phyloP scores from a whole-genome alignment of 371 early-diverging fungal genomes.

The Blakeslea trispora region DNA sequence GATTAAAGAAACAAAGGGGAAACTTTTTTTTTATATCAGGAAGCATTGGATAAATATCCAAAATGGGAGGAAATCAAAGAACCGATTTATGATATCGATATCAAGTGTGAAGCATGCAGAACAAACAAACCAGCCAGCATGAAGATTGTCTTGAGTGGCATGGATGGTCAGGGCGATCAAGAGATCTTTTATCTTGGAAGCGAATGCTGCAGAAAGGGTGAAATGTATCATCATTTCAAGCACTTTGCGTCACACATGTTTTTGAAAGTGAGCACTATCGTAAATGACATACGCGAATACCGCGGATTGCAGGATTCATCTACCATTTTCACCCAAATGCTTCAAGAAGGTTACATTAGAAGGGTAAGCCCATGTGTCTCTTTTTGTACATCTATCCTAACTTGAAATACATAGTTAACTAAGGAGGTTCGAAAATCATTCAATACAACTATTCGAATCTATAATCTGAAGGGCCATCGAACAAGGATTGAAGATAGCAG shows the following conservation, averaged over 20 bases:
- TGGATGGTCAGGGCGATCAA: background rate
- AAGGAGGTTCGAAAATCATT: background rate
- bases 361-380: constrained; percentile 3
- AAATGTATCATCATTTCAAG: constrained; percentile 21
- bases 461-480: constrained; percentile 16
- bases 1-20: background rate
- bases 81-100: background rate
- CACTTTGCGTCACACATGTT: constrained; percentile 27
- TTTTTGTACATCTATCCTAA: background rate
- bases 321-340: background rate
- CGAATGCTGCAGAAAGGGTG: constrained; percentile 25
- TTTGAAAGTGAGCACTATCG: constrained; percentile 12
- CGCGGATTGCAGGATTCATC: constrained; percentile 6
- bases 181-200: constrained; percentile 21
- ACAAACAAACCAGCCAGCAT: constrained; percentile 20
- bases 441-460: background rate
- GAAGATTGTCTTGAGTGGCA: constrained; percentile 6
- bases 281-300: constrained; percentile 10
- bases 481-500: constrained; percentile 4
- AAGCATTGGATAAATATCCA: constrained; percentile 10
- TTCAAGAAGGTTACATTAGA: constrained; percentile 4
- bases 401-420: background rate
- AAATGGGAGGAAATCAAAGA: constrained; percentile 8
- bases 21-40: too few relatives aligned
- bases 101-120: constrained; percentile 24